Percentiles rank a stretch among this genome's conserved stretches.
Evolutionary conservation across 257 asterid species (phyloP).

Genomic region (Scutellaria barbata): DNA sequence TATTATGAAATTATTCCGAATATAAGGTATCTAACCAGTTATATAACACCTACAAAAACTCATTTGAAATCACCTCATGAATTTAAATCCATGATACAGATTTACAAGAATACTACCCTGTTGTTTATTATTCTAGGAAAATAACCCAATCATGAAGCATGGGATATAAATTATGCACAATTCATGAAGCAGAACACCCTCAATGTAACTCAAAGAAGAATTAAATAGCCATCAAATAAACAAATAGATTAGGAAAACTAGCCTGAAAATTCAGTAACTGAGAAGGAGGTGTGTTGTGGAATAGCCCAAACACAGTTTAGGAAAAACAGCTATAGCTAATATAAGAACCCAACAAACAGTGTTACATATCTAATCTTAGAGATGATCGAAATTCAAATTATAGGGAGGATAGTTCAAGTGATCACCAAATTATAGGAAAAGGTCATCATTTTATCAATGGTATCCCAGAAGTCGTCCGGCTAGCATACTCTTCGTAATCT

Average conservation of each 20-base stretch:
- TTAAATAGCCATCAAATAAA: neutral
- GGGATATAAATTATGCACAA: neutral
- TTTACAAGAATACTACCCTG: too few species aligned
- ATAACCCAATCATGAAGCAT: too few species aligned
- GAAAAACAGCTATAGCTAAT: neutral
- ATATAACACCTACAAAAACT: too few species aligned
- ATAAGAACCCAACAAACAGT: slow-evolving; percentile 13
- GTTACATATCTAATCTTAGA: neutral
- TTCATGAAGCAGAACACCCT: neutral
- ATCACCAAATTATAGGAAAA: neutral
- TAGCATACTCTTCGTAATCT: slow-evolving; percentile 67
- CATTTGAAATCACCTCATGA: too few species aligned
- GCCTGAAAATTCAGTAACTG: too few species aligned
- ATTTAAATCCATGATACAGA: too few species aligned
- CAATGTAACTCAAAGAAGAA: neutral
- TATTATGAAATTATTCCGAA: too few species aligned
- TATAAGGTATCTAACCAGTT: too few species aligned
- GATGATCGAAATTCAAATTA: neutral
- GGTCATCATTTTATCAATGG: slow-evolving; percentile 73
- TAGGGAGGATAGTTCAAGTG: slow-evolving; percentile 10
- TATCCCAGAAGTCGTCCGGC: slow-evolving; percentile 66
- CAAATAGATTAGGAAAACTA: neutral
- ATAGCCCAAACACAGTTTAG: neutral
- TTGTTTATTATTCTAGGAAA: too few species aligned
- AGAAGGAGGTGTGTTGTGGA: too few species aligned